Evolutionary conservation across 2,329 filamentous ascomycete species (phyloP), one percentile per base, ranked within the genome.

Genomic region (Botryotinia convoluta): DNA sequence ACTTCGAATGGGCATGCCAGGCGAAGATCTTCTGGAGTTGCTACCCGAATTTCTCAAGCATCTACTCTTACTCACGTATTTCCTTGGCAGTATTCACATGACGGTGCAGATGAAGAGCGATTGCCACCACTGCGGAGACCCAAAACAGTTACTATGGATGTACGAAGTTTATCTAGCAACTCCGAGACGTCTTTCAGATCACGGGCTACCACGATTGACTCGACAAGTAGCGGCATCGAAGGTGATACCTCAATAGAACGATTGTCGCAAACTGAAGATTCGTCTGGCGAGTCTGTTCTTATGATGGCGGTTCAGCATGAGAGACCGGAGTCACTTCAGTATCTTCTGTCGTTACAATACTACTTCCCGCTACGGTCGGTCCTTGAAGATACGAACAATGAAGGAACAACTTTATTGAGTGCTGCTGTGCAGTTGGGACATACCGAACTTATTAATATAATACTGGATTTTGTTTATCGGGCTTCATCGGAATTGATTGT

Each of bases 401-500:
- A 98, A 77, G 93, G 94, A 4, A 97, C 94, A 0, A 98, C 94
- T 0, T 84, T 99, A 7, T 83, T 99, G 29, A 97, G 92, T 81
- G 94, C 95, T 61, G 95, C 96, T 9, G 91, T 98, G 18, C 97
- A 99, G 81, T 86, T 95, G 6, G 93, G 93, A 0, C 88, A 97
- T 78, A 85, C 85, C 1, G 90, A 92, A 60, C 86, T 97, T 18
- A 92, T 97, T 61, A 89, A 94, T 75, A 88, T 91, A 20, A 84
- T 98, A 5, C 85, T 98, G 18, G 87, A 92, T 72, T 93, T 91
- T 79, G 83, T 97, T 42, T 86, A 90, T 76, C 84, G 86, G 71
- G 85, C 84, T 71, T 85, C 85, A 51, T 86, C 87, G 29, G 84
- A 89, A 70, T 83, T 85, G 26, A 85, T 88, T 67, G 82, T 97